These are phyloP conservation scores for Mycena citricolor DNA, from an alignment of 1,284 basidiomycete species.

Conservation along the genomic window DNA sequence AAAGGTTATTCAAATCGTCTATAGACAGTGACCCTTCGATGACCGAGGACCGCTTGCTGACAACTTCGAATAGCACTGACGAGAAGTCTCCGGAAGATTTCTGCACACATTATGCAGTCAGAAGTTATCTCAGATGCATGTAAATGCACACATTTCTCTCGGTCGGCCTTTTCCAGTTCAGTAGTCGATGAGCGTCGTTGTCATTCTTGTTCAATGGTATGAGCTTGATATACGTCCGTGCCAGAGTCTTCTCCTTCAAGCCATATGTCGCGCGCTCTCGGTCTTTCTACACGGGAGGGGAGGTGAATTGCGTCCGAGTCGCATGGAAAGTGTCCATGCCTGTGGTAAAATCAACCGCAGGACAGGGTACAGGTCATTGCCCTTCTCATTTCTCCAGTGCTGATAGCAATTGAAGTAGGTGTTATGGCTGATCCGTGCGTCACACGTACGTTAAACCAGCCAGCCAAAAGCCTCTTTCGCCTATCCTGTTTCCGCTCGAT, in stretches of 20 bases:
- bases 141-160: slow-evolving; percentile 54
- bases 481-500: slow-evolving; percentile 69
- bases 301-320: slow-evolving; percentile 7
- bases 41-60: slow-evolving; percentile 82
- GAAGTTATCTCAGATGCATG: slow-evolving; percentile 2
- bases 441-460: slow-evolving; percentile 73
- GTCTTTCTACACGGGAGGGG: slow-evolving; percentile 68
- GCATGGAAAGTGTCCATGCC: slow-evolving; percentile 37
- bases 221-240: slow-evolving; percentile 86
- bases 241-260: slow-evolving; percentile 88
- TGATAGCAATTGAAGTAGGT: slow-evolving; percentile 30
- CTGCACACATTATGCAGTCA: slow-evolving; percentile 34
- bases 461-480: slow-evolving; percentile 57
- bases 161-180: slow-evolving; percentile 89
- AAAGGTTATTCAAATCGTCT: slow-evolving; percentile 74
- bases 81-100: slow-evolving; percentile 83
- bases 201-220: slow-evolving; percentile 79
- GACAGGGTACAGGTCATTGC: slow-evolving; percentile 73
- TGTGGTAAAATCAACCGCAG: slow-evolving; percentile 75
- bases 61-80: slow-evolving; percentile 79
- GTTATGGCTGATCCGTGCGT: no score
- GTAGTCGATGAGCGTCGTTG: slow-evolving; percentile 74
- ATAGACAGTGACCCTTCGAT: slow-evolving; percentile 74
- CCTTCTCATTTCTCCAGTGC: slow-evolving; percentile 78
- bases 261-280: slow-evolving; percentile 87